Conservation (phyloP, 768 basidiomycete genomes). For the Rossbeevera mucosa region DNA sequence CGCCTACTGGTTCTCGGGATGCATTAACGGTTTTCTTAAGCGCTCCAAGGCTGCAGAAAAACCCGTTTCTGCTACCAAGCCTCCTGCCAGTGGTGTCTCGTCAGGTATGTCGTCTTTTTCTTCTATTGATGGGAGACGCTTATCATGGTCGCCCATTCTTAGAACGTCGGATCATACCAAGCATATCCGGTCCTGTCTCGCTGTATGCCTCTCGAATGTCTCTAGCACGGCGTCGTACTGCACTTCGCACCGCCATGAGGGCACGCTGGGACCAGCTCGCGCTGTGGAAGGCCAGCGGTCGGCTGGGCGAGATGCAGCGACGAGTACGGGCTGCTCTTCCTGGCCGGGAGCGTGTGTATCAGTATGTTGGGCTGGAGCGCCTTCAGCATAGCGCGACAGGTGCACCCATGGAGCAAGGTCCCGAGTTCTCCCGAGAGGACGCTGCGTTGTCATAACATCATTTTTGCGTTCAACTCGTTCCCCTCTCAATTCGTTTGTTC, state of each 20-base stretch:
- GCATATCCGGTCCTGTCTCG: conserved; percentile 1
- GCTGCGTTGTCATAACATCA: conserved; percentile 10
- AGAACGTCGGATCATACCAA: conserved; percentile 18
- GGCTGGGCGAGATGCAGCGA: conserved; percentile 26
- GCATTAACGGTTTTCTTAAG: conserved; percentile 44
- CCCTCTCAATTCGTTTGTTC: conserved; percentile 5
- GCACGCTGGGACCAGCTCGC: conserved; percentile 28
- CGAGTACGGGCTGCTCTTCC: conserved; percentile 28
- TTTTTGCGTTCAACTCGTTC: not conserved
- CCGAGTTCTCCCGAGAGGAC: not conserved
- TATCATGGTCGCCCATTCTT: conserved; percentile 1
- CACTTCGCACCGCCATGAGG: conserved; percentile 26
- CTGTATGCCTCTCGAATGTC: conserved; percentile 18
- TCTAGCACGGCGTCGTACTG: conserved; percentile 25
- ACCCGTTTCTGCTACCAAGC: conserved; percentile 1
- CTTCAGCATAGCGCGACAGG: not conserved
- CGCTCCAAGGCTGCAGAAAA: conserved; percentile 16
- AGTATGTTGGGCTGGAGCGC: conserved; percentile 28
- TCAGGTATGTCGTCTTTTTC: conserved; percentile 9
- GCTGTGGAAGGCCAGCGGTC: conserved; percentile 25
- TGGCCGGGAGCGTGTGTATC: conserved; percentile 25
- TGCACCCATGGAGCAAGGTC: not conserved
- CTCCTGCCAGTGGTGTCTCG: not conserved
- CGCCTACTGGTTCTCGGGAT: conserved; percentile 49
- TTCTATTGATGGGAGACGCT: not conserved